Base-by-base conservation (phyloP, 208 protist genomes). In the Tritrichomonas musculus region DNA sequence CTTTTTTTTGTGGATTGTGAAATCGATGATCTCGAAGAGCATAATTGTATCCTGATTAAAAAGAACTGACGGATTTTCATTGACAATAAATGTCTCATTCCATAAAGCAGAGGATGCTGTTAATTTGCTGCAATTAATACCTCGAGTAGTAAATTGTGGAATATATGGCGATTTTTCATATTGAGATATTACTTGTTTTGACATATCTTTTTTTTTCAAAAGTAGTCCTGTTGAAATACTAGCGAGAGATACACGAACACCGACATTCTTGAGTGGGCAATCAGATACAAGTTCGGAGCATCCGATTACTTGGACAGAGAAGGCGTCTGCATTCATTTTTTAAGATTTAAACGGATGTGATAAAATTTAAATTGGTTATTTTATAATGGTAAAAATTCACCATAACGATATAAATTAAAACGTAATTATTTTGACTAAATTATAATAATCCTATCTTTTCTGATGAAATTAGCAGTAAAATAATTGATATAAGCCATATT, bases 31-130 rank as follows among this genome's bases (percentile, higher is more conserved):
- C 39, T 88, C 77, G 30, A 88, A 88, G 1, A 88, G 0, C 25
- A 88, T 53, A 8, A 88, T 39, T 0, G 39, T 14, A 50, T 88
- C 47, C 39, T 13, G 41, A 17, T 53, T 60, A 5, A 49, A 20
- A 53, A 88, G 33, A 39, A 33, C 3, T 39, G 47, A 53, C 33
- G 25, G 39, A 39, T 14, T 25, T 88, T 88, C 77, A 49, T 88
- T 88, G 39, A 53, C 33, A 55, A 88, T 36, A 88, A 88, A 88
- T 33, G 47, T 55, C 57, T 88, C 77, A 57, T 88, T 57, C 77
- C 77, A 88, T 53, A 53, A 57, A 22, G 47, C 33, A 4, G 27
- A 53, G n/a, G 47, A 49, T 17, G 41, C 53, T 8, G 33, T 20
- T 33, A 88, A 39, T 20, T n/a, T 1, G 1, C 13, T 8, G 33